These are phyloP conservation scores for Coemansia sp. DNA, from an alignment of 192 early-diverging fungal genomes.

Conservation along the genomic window DNA sequence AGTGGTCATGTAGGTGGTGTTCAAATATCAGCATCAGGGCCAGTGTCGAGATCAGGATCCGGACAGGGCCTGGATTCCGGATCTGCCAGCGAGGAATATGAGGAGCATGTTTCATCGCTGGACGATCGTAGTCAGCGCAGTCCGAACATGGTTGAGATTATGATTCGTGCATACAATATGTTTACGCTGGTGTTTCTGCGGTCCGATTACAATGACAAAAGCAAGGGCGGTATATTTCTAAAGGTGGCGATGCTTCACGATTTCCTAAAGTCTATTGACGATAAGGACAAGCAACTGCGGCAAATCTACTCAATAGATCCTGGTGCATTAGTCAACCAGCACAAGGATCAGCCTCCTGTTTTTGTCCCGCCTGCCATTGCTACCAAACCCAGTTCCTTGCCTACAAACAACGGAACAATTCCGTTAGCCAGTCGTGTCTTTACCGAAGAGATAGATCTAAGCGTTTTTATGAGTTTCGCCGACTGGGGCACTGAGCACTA, in stretches of 20 bases:
- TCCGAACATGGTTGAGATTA: constrained; percentile 52
- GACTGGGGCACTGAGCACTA: constrained; percentile 44
- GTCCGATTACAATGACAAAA: constrained; percentile 11
- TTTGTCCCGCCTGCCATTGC: constrained; percentile 22
- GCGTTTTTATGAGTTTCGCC: constrained; percentile 25
- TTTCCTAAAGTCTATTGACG: constrained; percentile 39
- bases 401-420: constrained; percentile 10
- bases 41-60: not conserved
- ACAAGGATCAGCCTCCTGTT: constrained; percentile 26
- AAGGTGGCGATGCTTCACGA: constrained; percentile 41
- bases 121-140: constrained; percentile 46
- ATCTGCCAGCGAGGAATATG: not conserved
- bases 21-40: not conserved
- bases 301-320: constrained; percentile 29
- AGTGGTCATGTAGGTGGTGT: not conserved
- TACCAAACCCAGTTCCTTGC: constrained; percentile 12
- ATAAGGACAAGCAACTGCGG: constrained; percentile 48
- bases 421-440: constrained; percentile 30
- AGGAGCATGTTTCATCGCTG: not conserved
- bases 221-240: constrained; percentile 29
- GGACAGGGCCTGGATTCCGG: not conserved
- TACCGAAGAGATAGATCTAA: constrained; percentile 37
- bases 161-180: constrained; percentile 50
- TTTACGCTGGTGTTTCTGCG: constrained; percentile 45
- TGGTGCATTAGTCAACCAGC: not conserved